A percentile compares a stretch with the other conserved stretches of the same genome.
phyloP scores from a whole-genome alignment of 306 rosid species.

The Urtica urens region DNA sequence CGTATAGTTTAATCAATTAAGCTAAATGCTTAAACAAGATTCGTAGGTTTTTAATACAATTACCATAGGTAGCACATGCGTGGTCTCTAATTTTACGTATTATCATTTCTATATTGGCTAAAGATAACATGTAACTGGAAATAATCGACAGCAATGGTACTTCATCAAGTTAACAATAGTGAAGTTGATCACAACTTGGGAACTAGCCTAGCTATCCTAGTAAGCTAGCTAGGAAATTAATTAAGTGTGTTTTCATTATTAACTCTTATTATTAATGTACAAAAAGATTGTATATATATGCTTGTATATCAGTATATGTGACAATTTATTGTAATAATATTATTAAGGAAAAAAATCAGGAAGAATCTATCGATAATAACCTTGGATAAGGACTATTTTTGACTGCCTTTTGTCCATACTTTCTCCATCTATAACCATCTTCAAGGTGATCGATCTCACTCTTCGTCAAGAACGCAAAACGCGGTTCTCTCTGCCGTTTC shows the following conservation, averaged over 20 bases:
- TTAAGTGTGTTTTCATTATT: too few species aligned
- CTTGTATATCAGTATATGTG: too few species aligned
- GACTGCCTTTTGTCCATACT: slow-evolving; percentile 92
- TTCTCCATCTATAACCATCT: slow-evolving; percentile 96
- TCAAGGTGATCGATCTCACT: slow-evolving; percentile 88
- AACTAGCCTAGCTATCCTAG: too few species aligned
- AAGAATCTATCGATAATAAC: too few species aligned
- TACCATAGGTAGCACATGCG: slow-evolving; percentile 6
- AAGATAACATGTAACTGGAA: neutral
- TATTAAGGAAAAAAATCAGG: too few species aligned
- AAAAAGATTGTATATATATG: too few species aligned
- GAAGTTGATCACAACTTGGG: neutral
- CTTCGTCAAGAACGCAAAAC: slow-evolving; percentile 80
- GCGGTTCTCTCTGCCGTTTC: slow-evolving; percentile 60
- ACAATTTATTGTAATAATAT: too few species aligned
- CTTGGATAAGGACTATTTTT: slow-evolving; percentile 92
- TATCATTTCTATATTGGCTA: neutral
- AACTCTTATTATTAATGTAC: too few species aligned
- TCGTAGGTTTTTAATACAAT: slow-evolving; percentile 2
- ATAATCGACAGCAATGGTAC: neutral
- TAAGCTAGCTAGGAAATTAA: too few species aligned
- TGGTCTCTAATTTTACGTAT: slow-evolving; percentile 3
- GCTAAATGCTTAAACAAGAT: neutral
- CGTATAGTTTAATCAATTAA: slow-evolving; percentile 2
- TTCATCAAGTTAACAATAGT: neutral